Base-by-base conservation (phyloP, 805 yeast genomes). In the Sugiyamaella floridensis region DNA sequence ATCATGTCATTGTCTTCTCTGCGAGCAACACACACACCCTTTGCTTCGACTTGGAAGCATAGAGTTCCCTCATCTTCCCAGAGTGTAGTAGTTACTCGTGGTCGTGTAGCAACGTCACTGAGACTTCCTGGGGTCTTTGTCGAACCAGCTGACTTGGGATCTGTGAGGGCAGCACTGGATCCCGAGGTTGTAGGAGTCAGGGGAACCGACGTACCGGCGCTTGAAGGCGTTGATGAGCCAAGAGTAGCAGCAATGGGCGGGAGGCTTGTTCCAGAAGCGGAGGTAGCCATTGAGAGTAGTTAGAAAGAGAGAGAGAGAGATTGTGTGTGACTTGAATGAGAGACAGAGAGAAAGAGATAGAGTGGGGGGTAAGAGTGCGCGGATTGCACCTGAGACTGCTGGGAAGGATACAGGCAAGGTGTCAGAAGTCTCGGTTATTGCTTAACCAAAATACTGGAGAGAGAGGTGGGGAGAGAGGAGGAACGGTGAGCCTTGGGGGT, bases 41-140 rank as follows among this genome's bases (percentile, higher is more conserved):
- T 81, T 53, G 89, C 90, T 62, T 86, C 93, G 29, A 86, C 92
- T 68, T 86, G 93, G 71, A 86, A 86, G 65, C 93, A 86, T 49
- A 86, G 68, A 0, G 95, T 86, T 60, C 84, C 83, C 63, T 86
- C 95, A 65, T 86, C 95, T 64, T 86, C 93, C 95, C 95, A 86
- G 78, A 84, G 79, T n/a, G 93, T 86, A 19, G 93, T 85, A 49
- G 89, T 84, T 49, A 86, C 88, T 55, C 79, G 69, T 49, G 83
- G 82, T 15, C 57, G n/a, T 15, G 34, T 19, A 20, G 52, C 48
- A 44, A 32, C 37, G n/a, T 32, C n/a, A 4, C 37, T 14, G 12
- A 32, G n/a, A 32, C 37, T 14, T 8, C n/a, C 37, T 10, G 37
- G 37, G n/a, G 37, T 10, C 9, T 32, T 32, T 14, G 37, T 14